Conservation (phyloP, 495 filamentous ascomycete genomes). For the Tuber aestivum region DNA sequence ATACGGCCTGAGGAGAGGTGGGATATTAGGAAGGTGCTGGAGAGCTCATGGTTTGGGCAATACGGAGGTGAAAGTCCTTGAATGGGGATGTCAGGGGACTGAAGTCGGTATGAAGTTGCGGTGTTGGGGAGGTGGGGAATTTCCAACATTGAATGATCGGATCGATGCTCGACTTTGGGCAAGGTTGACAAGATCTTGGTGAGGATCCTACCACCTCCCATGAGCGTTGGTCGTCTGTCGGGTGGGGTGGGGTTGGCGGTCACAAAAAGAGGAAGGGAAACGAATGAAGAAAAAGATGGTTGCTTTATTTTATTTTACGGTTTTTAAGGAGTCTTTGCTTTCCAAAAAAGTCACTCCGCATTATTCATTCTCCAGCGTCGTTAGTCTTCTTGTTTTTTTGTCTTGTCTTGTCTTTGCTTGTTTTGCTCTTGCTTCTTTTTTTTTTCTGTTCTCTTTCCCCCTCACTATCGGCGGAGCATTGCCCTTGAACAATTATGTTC, state of each 20-base stretch:
- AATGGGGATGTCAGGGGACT: not conserved
- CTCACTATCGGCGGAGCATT: not conserved
- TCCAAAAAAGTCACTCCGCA: not conserved
- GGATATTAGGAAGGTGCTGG: constrained; percentile 52
- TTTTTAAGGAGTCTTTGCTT: not conserved
- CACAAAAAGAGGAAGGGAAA: not conserved
- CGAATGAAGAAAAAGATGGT: not conserved
- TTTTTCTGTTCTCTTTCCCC: not conserved
- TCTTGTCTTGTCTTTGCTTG: not conserved
- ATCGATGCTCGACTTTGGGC: not conserved
- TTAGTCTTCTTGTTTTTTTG: not conserved
- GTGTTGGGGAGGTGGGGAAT: not conserved
- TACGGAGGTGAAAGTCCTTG: constrained; percentile 32
- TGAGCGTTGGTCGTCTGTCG: not conserved
- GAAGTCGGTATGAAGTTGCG: not conserved
- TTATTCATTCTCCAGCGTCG: not conserved
- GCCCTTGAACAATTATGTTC: not conserved
- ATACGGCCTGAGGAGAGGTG: constrained; percentile 52
- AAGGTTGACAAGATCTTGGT: not conserved
- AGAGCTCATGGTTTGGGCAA: constrained; percentile 53
- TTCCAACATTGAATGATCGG: not conserved
- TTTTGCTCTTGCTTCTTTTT: not conserved
- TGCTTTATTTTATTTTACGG: not conserved
- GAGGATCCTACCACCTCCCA: not conserved
- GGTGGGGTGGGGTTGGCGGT: not conserved